Base-by-base conservation (phyloP, 2,329 filamentous ascomycete genomes). In the Colletotrichum plurivorum region DNA sequence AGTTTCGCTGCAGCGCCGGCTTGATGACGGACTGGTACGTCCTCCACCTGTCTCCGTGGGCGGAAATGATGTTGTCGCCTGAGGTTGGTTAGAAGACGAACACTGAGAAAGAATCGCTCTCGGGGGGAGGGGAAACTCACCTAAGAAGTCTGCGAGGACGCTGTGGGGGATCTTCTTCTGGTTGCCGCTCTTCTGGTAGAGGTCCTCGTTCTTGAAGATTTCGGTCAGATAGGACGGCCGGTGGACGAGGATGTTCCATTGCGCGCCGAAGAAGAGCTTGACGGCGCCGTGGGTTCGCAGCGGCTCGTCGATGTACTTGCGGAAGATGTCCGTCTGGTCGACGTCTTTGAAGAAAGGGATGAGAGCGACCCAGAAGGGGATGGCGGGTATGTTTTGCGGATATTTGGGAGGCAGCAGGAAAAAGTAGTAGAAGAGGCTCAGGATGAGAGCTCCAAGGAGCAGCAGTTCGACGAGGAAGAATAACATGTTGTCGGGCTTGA, bases 211-310 rank as follows among this genome's bases (percentile, higher is more conserved):
- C 57, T 75, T 78, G 73, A 80, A 77, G 0, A 80, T 72, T 25
- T 85, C 80, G 4, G 78, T 77, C 4, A 87, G 70, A 65, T 82
- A 84, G 0, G 78, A 72, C 1, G 84, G 84, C 5, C 79, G 79
- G 54, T 81, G 81, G 1, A 85, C 80, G 12, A 87, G 75, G 3
- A 87, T 76, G 54, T 84, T 85, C 85, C 85, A 87, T 48, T 79
- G 79, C 0, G 82, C 83, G 1, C 80, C 84, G 41, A 85, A 85
- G 76, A 84, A 86, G 31, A 86, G 75, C 64, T 84, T 81, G 18
- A 85, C 84, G 1, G 84, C 84, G 4, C 84, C 81, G 53, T 81
- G 78, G n/a, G 74, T 75, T 10, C 75, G 74, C 6, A 83, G 73
- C 2, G 81, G 81, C 60, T 75, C 72, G 45, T 81, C 76, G 51